phyloP scores from a whole-genome alignment of 225 moss, liverwort and hornwort genomes.

The Pleurozium schreberi region DNA sequence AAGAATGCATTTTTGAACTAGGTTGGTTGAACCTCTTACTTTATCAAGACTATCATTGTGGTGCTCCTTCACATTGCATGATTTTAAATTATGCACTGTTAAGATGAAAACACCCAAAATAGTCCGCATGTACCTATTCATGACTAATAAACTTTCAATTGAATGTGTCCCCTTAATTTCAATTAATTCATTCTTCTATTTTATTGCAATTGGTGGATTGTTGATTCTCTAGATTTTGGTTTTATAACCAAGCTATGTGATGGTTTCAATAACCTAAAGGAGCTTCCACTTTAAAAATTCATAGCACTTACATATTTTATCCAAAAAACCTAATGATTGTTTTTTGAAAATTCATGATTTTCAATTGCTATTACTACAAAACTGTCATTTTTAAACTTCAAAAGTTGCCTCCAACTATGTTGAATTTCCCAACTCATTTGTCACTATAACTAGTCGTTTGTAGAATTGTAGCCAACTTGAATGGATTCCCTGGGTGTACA shows the following conservation, averaged over 20 bases:
- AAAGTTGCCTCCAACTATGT: not conserved
- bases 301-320: not conserved
- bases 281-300: not conserved
- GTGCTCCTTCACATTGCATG: not conserved
- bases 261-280: rapidly evolving
- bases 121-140: rapidly evolving
- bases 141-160: not conserved
- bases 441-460: not conserved
- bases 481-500: not conserved
- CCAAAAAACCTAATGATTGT: not conserved
- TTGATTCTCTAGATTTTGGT: rapidly evolving
- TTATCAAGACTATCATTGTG: not conserved
- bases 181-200: rapidly evolving
- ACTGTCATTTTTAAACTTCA: not conserved
- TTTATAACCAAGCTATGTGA: not conserved
- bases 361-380: not conserved
- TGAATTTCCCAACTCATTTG: not conserved
- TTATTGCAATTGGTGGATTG: rapidly evolving
- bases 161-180: not conserved
- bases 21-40: not conserved
- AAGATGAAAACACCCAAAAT: not conserved
- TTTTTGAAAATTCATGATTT: not conserved
- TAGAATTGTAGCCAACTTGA: not conserved
- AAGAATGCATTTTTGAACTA: rapidly evolving
- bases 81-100: not conserved